Base-by-base conservation (phyloP, 257 asterid species). In the Gynochthodes officinalis region DNA sequence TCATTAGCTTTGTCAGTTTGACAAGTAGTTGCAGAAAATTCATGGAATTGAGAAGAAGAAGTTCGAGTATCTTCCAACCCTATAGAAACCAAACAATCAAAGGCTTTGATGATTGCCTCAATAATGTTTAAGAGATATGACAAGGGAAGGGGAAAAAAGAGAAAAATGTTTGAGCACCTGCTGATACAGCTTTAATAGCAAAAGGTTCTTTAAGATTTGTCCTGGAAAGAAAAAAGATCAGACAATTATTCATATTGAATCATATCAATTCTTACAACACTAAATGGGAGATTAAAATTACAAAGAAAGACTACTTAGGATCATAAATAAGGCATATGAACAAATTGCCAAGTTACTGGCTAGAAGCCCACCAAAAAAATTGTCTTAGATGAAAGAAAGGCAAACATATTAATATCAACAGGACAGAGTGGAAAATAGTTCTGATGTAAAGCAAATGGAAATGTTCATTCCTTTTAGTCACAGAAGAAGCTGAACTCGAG, bases 141-240 rank as follows among this genome's bases (percentile, higher is more conserved):
- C 52, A 64, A n/a, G 43, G 21, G 35, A 32, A 10, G 19, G 42
- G 42, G 2, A 48, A 28, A 19, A 55, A 40, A 43, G 43, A 48
- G 28, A 8, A 61, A 46, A 35, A 67, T 62, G 69, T 25, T 64
- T 33, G 59, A 70, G 81, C 70, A 84, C 89, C 90, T 80, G 85
- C 72, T 57, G 81, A 57, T 44, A 64, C 77, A 50, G 76, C 83
- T 77, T 58, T 81, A 75, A 79, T 16, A 49, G 75, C 72, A 50
- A 21, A 46, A 42, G 42, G 75, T 52, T 52, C 44, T 70, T 69
- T 78, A 48, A 32, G 55, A 2, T 61, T 52, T 49, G 42, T 69
- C 79, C 89, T 84, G 73, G 75, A 70, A 15, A 35, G 67, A 58
- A 48, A 39, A 69, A 60, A 39, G 15, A 4, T 7, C 13, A 42